Base-by-base conservation (phyloP, 2,329 filamentous ascomycete species). In the Alternaria rosae region DNA sequence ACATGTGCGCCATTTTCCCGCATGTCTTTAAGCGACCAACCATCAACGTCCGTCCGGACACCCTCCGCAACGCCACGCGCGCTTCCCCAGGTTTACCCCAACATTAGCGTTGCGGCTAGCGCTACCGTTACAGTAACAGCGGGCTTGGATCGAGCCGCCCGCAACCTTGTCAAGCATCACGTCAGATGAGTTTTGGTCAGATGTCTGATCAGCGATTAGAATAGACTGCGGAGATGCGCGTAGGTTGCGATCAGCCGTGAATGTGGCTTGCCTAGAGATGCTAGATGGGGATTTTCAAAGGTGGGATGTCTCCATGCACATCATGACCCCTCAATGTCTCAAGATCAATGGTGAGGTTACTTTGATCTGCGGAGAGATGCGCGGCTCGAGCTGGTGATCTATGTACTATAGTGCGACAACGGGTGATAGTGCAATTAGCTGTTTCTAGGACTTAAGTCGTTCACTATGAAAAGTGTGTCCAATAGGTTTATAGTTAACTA, bases 51-150 rank as follows among this genome's bases (percentile, higher is more conserved):
- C 47, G 38, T 23, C 20, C 47, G 20, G 28, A 10, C 12, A 51
- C 13, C 20, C 12, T 38, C 47, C 47, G 47, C 20, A 17, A 11
- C 20, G 30, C 47, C 28, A 35, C 21, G 20, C 35, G 47, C 26
- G 30, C 20, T 17, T 25, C 28, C 47, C 47, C 47, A 35, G 47
- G 23, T 51, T 32, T 38, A 51, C 20, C 47, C 20, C 47, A 38
- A 35, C 9, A 35, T 9, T 51, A 35, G 47, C 21, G 30, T 17
- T 13, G 13, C 13, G 47, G 20, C 28, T 38, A 51, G 13, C 23
- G 20, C 47, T 21, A 51, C 23, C 20, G 26, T n/a, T n/a, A n/a
- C n/a, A n/a, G n/a, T 45, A 26, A 23, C 23, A 23, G 20, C 28
- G 20, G 47, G 23, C 20, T 35, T 23, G 30, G 6, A 51, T 51